phyloP scores from a whole-genome alignment of 176 grass and related monocot genomes.

The Zoysia pacifica region DNA sequence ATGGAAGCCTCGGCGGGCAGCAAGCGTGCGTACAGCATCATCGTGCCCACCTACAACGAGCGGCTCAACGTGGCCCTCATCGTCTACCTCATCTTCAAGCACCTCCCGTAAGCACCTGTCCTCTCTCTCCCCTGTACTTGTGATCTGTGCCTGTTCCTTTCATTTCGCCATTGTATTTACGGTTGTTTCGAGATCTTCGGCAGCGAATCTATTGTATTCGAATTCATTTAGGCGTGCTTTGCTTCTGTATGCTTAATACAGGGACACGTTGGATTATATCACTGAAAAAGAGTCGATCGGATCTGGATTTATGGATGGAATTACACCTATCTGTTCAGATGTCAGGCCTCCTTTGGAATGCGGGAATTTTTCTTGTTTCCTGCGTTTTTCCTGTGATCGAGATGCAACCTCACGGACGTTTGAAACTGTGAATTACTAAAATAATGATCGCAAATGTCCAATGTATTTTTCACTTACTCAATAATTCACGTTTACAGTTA shows the following conservation, averaged over 20 bases:
- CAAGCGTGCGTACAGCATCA: slow-evolving; percentile 73
- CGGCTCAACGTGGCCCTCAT: slow-evolving; percentile 91
- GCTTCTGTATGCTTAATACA: not conserved
- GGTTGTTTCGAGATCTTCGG: not conserved
- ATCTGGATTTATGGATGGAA: not conserved
- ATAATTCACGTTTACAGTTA: not conserved
- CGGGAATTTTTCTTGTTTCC: no score
- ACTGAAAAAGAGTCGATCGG: not conserved
- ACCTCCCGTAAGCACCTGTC: slow-evolving; percentile 58
- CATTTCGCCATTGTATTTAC: not conserved
- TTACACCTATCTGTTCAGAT: not conserved
- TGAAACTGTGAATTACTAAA: not conserved
- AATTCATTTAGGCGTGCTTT: slow-evolving; percentile 8
- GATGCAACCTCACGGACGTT: slow-evolving; percentile 5
- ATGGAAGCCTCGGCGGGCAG: slow-evolving; percentile 27
- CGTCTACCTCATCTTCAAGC: slow-evolving; percentile 92
- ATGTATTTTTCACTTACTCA: not conserved
- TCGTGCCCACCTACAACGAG: slow-evolving; percentile 95
- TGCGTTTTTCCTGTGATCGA: not conserved
- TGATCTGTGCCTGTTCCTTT: slow-evolving; percentile 22
- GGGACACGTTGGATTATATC: not conserved
- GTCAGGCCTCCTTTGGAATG: no score
- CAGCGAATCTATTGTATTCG: not conserved
- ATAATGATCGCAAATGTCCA: not conserved
- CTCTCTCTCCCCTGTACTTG: no score